These are phyloP conservation scores for Nicotiana knightiana DNA, from an alignment of 257 asterid species.

Conservation along the genomic window DNA sequence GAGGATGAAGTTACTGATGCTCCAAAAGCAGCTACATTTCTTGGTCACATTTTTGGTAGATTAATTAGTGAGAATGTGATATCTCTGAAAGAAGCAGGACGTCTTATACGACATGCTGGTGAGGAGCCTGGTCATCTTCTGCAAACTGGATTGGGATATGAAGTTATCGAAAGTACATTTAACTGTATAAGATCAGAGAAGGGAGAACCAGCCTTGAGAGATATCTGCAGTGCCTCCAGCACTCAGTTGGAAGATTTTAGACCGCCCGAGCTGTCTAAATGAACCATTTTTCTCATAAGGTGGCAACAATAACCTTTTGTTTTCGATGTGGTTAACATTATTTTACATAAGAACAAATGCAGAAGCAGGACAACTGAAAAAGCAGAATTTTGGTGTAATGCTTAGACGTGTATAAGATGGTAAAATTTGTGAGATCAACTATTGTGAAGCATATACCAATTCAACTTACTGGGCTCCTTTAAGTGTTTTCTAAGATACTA, in stretches of 20 bases:
- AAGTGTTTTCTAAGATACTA: not conserved
- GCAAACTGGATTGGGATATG: slow-evolving; percentile 55
- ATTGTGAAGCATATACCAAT: not conserved
- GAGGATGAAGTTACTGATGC: slow-evolving; percentile 75
- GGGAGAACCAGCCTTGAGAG: slow-evolving; percentile 46
- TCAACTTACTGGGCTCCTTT: not conserved
- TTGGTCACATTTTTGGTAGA: slow-evolving; percentile 44
- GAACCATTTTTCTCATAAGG: slow-evolving; percentile 2
- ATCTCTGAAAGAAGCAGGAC: slow-evolving; percentile 43
- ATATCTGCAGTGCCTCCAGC: slow-evolving; percentile 41
- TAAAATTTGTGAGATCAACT: not conserved
- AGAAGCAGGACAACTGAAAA: not conserved
- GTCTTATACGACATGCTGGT: slow-evolving; percentile 46
- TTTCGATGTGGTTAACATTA: not conserved
- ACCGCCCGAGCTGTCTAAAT: slow-evolving; percentile 29
- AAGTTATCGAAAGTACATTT: slow-evolving; percentile 41
- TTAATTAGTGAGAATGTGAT: slow-evolving; percentile 32
- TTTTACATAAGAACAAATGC: slow-evolving; percentile 5
- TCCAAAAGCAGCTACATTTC: slow-evolving; percentile 60
- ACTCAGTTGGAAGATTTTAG: slow-evolving; percentile 42
- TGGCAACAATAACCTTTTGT: not conserved
- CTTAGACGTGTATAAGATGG: not conserved
- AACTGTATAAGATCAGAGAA: slow-evolving; percentile 46
- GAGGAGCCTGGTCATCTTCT: slow-evolving; percentile 51
- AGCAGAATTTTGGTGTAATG: not conserved